phyloP scores from a whole-genome alignment of 495 filamentous ascomycete species.

The Aspergillus saccharolyticus region DNA sequence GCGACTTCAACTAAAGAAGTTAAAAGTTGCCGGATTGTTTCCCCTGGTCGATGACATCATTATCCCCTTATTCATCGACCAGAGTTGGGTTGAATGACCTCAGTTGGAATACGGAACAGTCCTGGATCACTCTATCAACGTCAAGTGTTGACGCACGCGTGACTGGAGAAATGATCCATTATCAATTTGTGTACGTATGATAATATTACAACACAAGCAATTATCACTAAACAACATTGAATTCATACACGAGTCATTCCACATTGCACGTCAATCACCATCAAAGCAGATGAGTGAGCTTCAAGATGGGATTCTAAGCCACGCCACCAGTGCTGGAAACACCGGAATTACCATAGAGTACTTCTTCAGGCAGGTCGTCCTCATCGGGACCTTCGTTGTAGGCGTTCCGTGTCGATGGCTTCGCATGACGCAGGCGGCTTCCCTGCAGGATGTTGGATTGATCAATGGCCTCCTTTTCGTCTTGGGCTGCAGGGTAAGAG shows the following conservation, averaged over 20 bases:
- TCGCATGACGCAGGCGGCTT: constrained; percentile 24
- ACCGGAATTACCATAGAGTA: neutral
- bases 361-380: constrained; percentile 22
- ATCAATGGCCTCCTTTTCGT: constrained; percentile 25
- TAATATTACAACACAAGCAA: neutral
- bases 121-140: too few species aligned
- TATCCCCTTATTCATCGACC: too few species aligned
- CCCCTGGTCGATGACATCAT: too few species aligned
- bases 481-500: constrained; percentile 17
- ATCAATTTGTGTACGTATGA: neutral
- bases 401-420: constrained; percentile 17
- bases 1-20: too few species aligned
- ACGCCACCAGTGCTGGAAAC: neutral
- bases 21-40: too few species aligned
- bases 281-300: too few species aligned
- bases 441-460: constrained; percentile 23
- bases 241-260: neutral
- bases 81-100: too few species aligned
- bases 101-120: too few species aligned
- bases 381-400: constrained; percentile 32
- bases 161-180: neutral
- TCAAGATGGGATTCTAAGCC: too few species aligned
- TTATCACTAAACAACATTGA: neutral
- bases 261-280: neutral
- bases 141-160: too few species aligned